Base-by-base conservation (phyloP, 495 filamentous ascomycete species). In the Haplographium delicatum region DNA sequence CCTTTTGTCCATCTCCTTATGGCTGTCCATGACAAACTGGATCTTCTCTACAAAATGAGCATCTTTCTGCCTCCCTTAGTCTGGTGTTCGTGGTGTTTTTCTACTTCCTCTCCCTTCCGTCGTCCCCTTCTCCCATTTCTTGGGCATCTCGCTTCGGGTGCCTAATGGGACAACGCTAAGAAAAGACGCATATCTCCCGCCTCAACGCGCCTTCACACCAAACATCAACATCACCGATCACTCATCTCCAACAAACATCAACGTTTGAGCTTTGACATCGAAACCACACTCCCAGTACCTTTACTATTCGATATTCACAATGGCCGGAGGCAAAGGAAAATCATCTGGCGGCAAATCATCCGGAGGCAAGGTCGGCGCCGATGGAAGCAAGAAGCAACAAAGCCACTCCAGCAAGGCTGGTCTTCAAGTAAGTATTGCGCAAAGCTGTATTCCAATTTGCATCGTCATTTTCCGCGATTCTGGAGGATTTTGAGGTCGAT, bases 331-430 rank as follows among this genome's bases (percentile, higher is more conserved):
- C 73, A 95, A 95, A 75, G 89, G 89, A 73, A 95, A 95, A 76
- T 91, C 86, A 51, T 85, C 90, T 54, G 88, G 89, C 60, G 93
- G 94, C 62, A 97, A 88, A 74, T 78, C 74, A 55, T 86, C 84
- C 30, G 83, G 85, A 56, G 85, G 84, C 50, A 88, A 98, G 84
- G 93, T 86, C 49, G 87, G 88, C 62, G 86, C 82, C 43, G 81
- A 82, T 43, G 74, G 77, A 62, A 76, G 79, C 68, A 96, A 96
- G 77, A 86, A 88, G 62, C 91, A 97, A 70, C 91, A 96, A 74
- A 96, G 90, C 63, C 93, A 98, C 76, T 96, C 91, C 60, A 89
- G 89, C 62, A 95, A 96, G 72, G 93, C 93, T 70, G 93, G 93
- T 69, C 80, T 98, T 63, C 93, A 98, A 86, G 93, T 98, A 75